Conservation (phyloP, 2,329 filamentous ascomycete species). For the Rutstroemia sp. region DNA sequence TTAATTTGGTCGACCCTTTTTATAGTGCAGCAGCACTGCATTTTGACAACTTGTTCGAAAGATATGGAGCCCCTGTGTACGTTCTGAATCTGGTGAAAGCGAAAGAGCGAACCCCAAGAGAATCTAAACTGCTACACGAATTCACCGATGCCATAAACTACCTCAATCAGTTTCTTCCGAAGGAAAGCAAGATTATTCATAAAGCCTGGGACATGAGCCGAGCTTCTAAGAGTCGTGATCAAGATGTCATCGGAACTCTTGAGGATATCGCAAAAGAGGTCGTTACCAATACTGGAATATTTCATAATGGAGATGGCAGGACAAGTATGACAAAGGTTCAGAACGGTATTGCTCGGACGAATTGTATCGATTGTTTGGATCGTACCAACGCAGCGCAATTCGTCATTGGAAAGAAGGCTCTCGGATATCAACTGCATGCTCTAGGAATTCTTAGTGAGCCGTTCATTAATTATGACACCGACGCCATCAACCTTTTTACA, state of each 20-base stretch:
- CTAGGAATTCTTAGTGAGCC: conserved; percentile 78
- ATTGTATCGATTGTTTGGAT: conserved; percentile 96
- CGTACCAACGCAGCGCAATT: conserved; percentile 97
- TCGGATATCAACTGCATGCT: conserved; percentile 87
- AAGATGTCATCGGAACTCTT: conserved; percentile 89
- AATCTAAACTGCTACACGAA: conserved; percentile 83
- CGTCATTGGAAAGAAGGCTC: conserved; percentile 88
- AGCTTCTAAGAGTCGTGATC: conserved; percentile 82
- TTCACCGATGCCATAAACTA: conserved; percentile 85
- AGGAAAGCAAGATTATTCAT: conserved; percentile 79
- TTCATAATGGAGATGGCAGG: conserved; percentile 77
- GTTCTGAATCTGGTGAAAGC: conserved; percentile 87
- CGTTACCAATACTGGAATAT: conserved; percentile 80
- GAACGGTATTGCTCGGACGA: conserved; percentile 88
- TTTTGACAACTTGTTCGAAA: conserved; percentile 88
- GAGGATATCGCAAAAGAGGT: conserved; percentile 87
- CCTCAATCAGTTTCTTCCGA: conserved; percentile 86
- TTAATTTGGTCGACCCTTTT: conserved; percentile 94
- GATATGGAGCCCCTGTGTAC: conserved; percentile 89
- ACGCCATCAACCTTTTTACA: conserved; percentile 92
- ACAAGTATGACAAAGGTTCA: conserved; percentile 64
- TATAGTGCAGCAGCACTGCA: conserved; percentile 89
- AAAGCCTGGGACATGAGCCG: conserved; percentile 98
- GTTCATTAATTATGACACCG: conserved; percentile 84
- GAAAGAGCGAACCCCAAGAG: conserved; percentile 78